Evolutionary conservation across 2,329 filamentous ascomycete genomes (phyloP).

Genomic region (Cadophora sp.): DNA sequence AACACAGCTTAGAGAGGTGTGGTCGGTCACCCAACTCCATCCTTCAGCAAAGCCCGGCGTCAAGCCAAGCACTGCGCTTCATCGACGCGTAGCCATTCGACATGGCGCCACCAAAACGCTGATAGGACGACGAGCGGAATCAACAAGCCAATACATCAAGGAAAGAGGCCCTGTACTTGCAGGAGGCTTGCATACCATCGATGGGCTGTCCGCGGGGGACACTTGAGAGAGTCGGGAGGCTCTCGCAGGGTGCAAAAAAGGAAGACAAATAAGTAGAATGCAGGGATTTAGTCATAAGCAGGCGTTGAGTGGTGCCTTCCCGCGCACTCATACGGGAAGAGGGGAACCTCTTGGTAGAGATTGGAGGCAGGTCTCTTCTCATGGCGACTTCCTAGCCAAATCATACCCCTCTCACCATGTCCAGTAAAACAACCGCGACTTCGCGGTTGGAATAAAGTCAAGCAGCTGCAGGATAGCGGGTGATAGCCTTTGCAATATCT

Average conservation of each 20-base stretch:
- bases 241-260: background rate
- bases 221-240: background rate
- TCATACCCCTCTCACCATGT: background rate
- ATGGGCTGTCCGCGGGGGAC: background rate
- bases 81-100: background rate
- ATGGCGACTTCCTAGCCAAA: background rate
- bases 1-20: too few species aligned
- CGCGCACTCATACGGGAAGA: too few species aligned
- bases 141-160: background rate
- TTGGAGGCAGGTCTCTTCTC: background rate
- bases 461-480: too few species aligned
- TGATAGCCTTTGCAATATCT: too few species aligned
- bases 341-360: too few species aligned
- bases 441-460: too few species aligned
- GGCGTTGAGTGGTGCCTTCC: too few species aligned
- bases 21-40: too few species aligned
- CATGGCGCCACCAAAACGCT: background rate
- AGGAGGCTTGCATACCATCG: background rate
- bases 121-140: too few species aligned
- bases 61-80: background rate
- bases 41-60: background rate
- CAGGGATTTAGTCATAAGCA: too few species aligned
- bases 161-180: background rate
- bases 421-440: too few species aligned
- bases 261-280: background rate